Percentiles rank a stretch among this genome's conserved stretches.
phyloP scores from a whole-genome alignment of 1,284 basidiomycete genomes.

The Volvariella volvacea region DNA sequence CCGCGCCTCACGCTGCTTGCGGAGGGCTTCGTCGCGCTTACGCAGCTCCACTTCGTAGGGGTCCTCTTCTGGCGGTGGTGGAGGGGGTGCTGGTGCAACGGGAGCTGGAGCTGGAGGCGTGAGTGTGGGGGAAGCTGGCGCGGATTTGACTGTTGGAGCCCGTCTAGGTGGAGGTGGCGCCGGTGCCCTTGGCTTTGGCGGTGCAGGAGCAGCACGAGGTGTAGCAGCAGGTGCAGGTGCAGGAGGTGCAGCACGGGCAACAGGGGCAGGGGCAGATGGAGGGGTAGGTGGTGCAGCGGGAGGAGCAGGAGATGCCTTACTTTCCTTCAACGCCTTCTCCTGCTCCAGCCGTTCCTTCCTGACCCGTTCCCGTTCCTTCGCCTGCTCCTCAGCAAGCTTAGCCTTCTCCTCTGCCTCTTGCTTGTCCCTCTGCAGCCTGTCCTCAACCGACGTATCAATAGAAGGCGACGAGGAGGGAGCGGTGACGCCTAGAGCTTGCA shows the following conservation, averaged over 20 bases:
- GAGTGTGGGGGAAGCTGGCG: constrained; percentile 21
- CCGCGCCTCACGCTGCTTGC: constrained; percentile 63
- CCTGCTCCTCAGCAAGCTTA: constrained; percentile 67
- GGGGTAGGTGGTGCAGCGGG: constrained; percentile 23
- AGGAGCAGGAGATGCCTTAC: constrained; percentile 23
- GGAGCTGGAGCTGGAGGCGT: constrained; percentile 24
- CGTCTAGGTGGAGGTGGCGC: constrained; percentile 41
- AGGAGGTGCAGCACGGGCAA: constrained; percentile 33
- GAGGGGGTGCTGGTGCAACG: constrained; percentile 22
- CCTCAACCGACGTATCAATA: constrained; percentile 75
- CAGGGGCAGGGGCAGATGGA: constrained; percentile 29
- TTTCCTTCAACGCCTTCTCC: constrained; percentile 56
- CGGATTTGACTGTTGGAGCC: constrained; percentile 24
- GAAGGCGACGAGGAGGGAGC: constrained; percentile 41
- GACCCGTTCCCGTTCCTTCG: constrained; percentile 66
- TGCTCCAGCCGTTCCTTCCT: constrained; percentile 63
- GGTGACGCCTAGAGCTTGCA: constrained; percentile 77
- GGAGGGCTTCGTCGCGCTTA: constrained; percentile 57
- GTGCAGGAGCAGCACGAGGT: constrained; percentile 22
- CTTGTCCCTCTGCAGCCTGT: constrained; percentile 77
- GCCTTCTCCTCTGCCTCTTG: constrained; percentile 82
- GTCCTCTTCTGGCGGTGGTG: constrained; percentile 38
- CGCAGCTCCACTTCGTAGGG: constrained; percentile 62
- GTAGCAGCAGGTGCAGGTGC: constrained; percentile 12
- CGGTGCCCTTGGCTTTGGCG: constrained; percentile 32